Percentiles rank a stretch among this genome's conserved stretches.
Evolutionary conservation across 2,329 filamentous ascomycete genomes (phyloP).

Genomic region (Fusarium sarcochroum): DNA sequence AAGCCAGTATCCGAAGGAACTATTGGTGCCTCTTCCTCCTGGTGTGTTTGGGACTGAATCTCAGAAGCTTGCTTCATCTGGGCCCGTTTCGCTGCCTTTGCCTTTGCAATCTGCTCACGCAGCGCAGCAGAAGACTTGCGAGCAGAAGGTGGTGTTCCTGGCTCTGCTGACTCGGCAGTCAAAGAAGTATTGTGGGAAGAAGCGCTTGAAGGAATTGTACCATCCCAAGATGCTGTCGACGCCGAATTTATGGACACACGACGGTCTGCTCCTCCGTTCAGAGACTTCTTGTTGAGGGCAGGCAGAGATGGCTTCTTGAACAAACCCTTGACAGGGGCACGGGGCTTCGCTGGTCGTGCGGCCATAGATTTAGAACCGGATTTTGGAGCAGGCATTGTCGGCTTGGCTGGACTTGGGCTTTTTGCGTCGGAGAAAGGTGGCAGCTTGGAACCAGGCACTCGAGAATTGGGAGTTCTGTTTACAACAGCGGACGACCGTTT

Average conservation of each 20-base stretch:
- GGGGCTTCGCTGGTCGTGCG: conserved; percentile 62
- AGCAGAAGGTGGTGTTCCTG: conserved; percentile 46
- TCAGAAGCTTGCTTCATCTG: conserved; percentile 55
- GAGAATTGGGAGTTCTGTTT: conserved; percentile 45
- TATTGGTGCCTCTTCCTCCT: conserved; percentile 52
- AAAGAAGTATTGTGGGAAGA: conserved; percentile 30
- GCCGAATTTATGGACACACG: conserved; percentile 37
- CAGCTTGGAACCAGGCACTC: conserved; percentile 47
- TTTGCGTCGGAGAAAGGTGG: conserved; percentile 46
- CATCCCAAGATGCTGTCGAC: conserved; percentile 49
- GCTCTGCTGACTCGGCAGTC: conserved; percentile 29
- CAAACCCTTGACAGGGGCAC: conserved; percentile 67
- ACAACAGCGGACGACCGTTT: conserved; percentile 43
- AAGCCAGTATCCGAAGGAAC: conserved; percentile 61
- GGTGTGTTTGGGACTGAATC: conserved; percentile 14
- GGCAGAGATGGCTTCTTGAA: conserved; percentile 69
- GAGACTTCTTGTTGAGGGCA: conserved; percentile 51
- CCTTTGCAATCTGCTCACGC: conserved; percentile 92
- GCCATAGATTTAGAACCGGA: conserved; percentile 63
- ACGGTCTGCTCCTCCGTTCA: conserved; percentile 22
- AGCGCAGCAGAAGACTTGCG: conserved; percentile 83
- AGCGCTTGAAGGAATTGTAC: conserved; percentile 46
- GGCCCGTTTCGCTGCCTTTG: conserved; percentile 83
- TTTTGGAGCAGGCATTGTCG: conserved; percentile 51
- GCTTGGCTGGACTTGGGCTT: conserved; percentile 59